Base-by-base conservation (phyloP, 306 rosid species). In the Dalbergia oliveri region DNA sequence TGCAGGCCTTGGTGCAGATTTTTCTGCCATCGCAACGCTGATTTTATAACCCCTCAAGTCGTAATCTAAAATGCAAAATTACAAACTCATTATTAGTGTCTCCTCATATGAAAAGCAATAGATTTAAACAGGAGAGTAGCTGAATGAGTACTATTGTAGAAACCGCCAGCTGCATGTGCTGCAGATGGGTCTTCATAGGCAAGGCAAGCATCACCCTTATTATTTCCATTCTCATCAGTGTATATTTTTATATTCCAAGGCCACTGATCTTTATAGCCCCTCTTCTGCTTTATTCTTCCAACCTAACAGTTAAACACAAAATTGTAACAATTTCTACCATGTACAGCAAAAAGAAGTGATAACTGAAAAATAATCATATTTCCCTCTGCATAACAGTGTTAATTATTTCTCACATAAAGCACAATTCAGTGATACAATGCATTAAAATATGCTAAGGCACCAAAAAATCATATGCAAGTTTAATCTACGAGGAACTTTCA, bases 201-300 rank as follows among this genome's bases (percentile, higher is more conserved):
- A 69, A 96, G 92, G 82, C 89, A 85, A 13, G 97, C 99, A 74
- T 96, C 99, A 8, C 99, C 99, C 84, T 96, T 96, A 87, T 96
- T 93, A 58, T 91, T 91, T 47, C 99, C 99, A 53, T 60, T 84
- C 54, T 96, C 99, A 73, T 96, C 99, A 0, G 97, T 91, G 88
- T 96, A 96, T 66, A 96, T 90, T 85, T 91, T 96, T 69, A 96
- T 90, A 77, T 96, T 96, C 85, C 87, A 96, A 58, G 99, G 99
- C 99, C 99, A 96, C 78, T 96, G 99, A 84, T 96, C 99, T 84
- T 93, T 96, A 81, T 96, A 96, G 11, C 99, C 99, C 80, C 99
- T 91, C 85, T 96, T 96, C 83, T 96, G 99, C 79, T 96, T 96
- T 85, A 96, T 96, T 83, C 98, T 93, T 83, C 97, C 99, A 85